A percentile compares a stretch with the other conserved stretches of the same genome.
Conservation (phyloP, 768 basidiomycete species). For the Suillus clintonianus region DNA sequence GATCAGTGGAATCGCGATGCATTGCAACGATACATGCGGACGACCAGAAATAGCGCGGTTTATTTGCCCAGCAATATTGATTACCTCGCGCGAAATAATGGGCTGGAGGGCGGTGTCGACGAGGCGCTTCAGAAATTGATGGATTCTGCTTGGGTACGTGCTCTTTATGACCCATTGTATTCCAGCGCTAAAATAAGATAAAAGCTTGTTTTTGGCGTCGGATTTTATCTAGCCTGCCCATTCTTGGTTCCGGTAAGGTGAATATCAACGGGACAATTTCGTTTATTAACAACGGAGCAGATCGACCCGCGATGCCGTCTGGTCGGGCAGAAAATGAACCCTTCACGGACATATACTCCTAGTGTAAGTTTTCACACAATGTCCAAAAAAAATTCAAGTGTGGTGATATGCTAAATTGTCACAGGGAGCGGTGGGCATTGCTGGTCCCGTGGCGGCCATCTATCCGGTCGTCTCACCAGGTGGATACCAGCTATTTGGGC, state of each 20-base stretch:
- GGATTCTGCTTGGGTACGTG: constrained; percentile 50
- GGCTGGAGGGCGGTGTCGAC: constrained; percentile 42
- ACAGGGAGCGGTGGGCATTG: constrained; percentile 71
- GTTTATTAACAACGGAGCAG: constrained; percentile 25
- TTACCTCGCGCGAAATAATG: constrained; percentile 66
- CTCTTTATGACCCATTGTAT: background rate
- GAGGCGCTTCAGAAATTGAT: constrained; percentile 50
- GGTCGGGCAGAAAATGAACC: constrained; percentile 76
- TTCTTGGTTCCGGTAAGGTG: constrained; percentile 58
- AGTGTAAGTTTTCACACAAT: constrained; percentile 37
- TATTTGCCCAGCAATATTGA: constrained; percentile 72
- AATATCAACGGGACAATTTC: background rate
- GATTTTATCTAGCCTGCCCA: constrained; percentile 66
- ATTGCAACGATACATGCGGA: constrained; percentile 56
- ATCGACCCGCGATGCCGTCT: constrained; percentile 60
- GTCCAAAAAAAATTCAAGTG: background rate
- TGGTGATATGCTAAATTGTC: background rate
- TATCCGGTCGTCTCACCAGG: constrained; percentile 67
- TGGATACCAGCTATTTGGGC: constrained; percentile 64
- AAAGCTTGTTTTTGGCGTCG: constrained; percentile 62
- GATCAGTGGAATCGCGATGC: constrained; percentile 61
- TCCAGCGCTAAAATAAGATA: background rate
- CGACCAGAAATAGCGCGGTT: constrained; percentile 55
- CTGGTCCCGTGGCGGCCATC: constrained; percentile 65
- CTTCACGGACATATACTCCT: constrained; percentile 66